Base-by-base conservation (phyloP, 1,284 basidiomycete species). In the Mycena sp. region DNA sequence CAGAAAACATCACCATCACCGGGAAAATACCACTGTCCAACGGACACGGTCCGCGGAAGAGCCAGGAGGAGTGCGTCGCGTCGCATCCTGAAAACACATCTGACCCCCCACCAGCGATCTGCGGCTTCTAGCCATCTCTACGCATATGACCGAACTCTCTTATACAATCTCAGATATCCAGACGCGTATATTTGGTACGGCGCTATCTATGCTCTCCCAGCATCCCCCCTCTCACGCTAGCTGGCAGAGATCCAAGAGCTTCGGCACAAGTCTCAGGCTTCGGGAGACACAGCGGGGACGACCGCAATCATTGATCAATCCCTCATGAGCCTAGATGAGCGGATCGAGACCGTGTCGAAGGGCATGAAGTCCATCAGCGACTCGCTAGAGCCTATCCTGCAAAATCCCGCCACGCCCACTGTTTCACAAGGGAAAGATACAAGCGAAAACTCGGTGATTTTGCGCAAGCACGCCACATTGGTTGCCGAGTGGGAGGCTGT, bases 111-210 rank as follows among this genome's bases (percentile, higher is more conserved):
- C 68, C 81, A 93, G 91, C 69, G 91, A 94, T 78, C 84, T 95
- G 56, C 91, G 88, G 64, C 79, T 93, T 56, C 83, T 95, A 48
- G 92, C 93, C 48, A 85, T 93, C 75, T 94, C 93, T n/a, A 92
- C 93, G 0, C 91, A 91, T 77, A 93, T 95, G 77, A 95, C 93
- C 16, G 93, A 95, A 79, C 86, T 95, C 55, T 92, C 92, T 6
- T 95, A 93, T 79, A 88, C 87, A 76, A 91, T 95, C 73, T 94
- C 93, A 38, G 94, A 95, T 80, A 93, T 95, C 52, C 93, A 95
- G 80, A 94, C 94, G 69, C 91, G 93, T 78, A 94, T 95, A 79
- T 95, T 95, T 77, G 94, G 94, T 94, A 79, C 72, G 87, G 73
- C 66, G 73, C 67, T 62, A 62, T 74, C 30, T 11, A 48, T 71